A percentile compares a stretch with the other conserved stretches of the same genome.
Conservation (phyloP, 2,329 filamentous ascomycete genomes). For the Gnomoniopsis smithogilvyi region DNA sequence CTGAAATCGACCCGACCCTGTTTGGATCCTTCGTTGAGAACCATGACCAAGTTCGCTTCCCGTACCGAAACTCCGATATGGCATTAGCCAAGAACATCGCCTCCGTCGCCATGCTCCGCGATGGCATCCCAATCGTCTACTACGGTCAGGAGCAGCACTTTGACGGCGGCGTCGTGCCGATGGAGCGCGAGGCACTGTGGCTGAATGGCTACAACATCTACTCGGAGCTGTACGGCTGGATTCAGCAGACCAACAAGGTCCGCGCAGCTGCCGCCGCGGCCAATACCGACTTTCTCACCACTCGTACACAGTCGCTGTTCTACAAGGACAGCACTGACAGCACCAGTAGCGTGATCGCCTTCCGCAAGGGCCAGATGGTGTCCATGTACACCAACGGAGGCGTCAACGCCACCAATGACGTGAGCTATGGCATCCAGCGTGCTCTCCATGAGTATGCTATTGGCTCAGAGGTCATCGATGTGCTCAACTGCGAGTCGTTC, state of each 20-base stretch:
- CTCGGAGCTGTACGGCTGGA: constrained; percentile 39
- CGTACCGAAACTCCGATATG: constrained; percentile 41
- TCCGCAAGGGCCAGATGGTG: constrained; percentile 43
- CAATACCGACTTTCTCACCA: constrained; percentile 34
- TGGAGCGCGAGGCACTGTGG: constrained; percentile 50
- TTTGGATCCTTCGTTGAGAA: constrained; percentile 45
- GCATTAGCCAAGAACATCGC: constrained; percentile 50
- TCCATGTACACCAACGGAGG: constrained; percentile 38
- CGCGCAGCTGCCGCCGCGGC: constrained; percentile 40
- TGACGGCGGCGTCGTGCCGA: constrained; percentile 39
- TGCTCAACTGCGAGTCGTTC: constrained; percentile 38
- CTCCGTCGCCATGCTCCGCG: constrained; percentile 49
- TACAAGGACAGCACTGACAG: constrained; percentile 24
- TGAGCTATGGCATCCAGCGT: constrained; percentile 28
- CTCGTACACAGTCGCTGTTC: constrained; percentile 34
- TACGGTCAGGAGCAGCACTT: constrained; percentile 46
- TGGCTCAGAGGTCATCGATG: constrained; percentile 34
- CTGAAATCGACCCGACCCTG: constrained; percentile 32
- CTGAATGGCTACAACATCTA: constrained; percentile 36
- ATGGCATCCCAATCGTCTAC: constrained; percentile 58
- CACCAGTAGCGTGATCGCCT: constrained; percentile 34
- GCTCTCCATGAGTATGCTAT: constrained; percentile 34
- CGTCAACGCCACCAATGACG: constrained; percentile 23
- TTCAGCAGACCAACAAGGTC: constrained; percentile 46
- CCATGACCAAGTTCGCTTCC: constrained; percentile 44